A percentile compares a stretch with the other conserved stretches of the same genome.
Conservation (phyloP, 192 early-diverging fungal species). For the Chytriomyces hyalinus region DNA sequence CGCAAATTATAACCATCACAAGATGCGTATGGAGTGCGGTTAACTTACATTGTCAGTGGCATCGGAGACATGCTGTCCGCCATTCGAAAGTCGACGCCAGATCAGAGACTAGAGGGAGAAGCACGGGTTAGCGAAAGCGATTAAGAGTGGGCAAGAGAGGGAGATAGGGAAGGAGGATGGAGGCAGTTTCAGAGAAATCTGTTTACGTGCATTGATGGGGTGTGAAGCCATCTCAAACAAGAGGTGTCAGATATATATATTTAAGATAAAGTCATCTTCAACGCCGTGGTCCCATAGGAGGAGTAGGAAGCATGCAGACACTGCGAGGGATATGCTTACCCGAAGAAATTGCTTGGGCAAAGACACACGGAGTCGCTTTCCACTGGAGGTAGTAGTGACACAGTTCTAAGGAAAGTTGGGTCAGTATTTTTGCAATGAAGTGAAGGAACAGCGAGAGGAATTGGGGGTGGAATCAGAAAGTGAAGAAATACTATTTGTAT, state of each 20-base stretch:
- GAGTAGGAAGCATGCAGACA: no score
- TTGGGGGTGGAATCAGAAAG: slow-evolving; percentile 19
- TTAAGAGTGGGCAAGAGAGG: not conserved
- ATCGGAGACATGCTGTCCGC: no score
- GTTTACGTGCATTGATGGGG: slow-evolving; percentile 30
- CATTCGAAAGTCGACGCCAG: no score
- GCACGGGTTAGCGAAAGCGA: not conserved
- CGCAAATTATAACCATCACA: slow-evolving; percentile 35
- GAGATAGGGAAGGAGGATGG: not conserved
- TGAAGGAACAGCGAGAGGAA: not conserved
- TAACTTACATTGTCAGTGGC: not conserved
- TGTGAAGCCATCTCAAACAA: slow-evolving; percentile 8
- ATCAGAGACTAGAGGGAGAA: no score
- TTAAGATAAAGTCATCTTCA: not conserved
- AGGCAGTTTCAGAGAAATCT: slow-evolving; percentile 4
- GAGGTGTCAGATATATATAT: slow-evolving; percentile 5
- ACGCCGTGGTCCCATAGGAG: not conserved
- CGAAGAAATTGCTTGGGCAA: no score
- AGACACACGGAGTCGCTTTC: no score
- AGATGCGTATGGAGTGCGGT: not conserved
- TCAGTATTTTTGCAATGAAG: not conserved
- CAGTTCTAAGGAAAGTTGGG: no score
- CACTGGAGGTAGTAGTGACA: no score
- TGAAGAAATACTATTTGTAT: slow-evolving; percentile 22
- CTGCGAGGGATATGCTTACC: no score